These are phyloP conservation scores for Viola pubescens DNA, from an alignment of 441 rosid species.

Conservation along the genomic window DNA sequence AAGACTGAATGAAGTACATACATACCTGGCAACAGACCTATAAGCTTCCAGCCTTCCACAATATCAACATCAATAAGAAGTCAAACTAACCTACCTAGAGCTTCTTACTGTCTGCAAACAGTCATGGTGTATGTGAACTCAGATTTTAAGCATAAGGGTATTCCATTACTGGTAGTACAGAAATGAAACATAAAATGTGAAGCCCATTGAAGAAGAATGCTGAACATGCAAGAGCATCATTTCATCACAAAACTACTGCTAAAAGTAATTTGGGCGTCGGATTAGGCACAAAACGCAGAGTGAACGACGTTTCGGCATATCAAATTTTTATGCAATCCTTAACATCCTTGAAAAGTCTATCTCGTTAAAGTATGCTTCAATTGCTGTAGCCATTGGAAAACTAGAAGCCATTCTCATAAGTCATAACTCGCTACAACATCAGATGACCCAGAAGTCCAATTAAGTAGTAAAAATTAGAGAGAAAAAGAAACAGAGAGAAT, in stretches of 20 bases:
- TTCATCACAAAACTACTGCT: too few relatives aligned
- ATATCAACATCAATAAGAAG: neutral
- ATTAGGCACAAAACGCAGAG: neutral
- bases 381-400: neutral
- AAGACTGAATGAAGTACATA: neutral
- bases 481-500: neutral
- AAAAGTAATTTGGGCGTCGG: neutral
- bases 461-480: neutral
- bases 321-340: too few relatives aligned
- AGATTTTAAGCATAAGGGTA: neutral
- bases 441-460: neutral
- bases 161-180: too few relatives aligned
- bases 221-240: too few relatives aligned
- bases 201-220: too few relatives aligned
- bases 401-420: too few relatives aligned
- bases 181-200: too few relatives aligned
- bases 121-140: neutral
- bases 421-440: neutral
- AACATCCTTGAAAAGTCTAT: neutral
- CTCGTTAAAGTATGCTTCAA: neutral
- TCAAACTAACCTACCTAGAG: neutral
- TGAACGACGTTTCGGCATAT: neutral
- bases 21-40: neutral
- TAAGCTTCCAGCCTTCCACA: neutral
- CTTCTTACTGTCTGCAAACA: slow-evolving; percentile 1